Percentiles rank a stretch among this genome's conserved stretches.
Evolutionary conservation across 768 basidiomycete genomes (phyloP).

Genomic region (Suillus weaverae): DNA sequence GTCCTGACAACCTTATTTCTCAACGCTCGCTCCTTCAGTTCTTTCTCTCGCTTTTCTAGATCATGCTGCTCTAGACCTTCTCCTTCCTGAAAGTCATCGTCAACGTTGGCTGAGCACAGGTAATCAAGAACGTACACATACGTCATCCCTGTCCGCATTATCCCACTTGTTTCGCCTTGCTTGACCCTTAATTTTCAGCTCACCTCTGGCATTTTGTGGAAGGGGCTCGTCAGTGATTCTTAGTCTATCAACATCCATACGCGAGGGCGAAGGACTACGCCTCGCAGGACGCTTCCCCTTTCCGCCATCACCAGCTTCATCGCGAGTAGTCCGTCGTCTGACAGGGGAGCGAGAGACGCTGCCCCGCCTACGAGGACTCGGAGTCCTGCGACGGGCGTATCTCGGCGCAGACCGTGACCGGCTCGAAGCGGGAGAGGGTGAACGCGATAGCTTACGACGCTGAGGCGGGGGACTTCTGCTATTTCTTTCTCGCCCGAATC

Average conservation of each 20-base stretch:
- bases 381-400: constrained; percentile 47
- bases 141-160: constrained; percentile 21
- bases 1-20: constrained; percentile 82
- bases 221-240: constrained; percentile 31
- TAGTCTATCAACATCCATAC: constrained; percentile 24
- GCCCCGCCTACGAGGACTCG: constrained; percentile 37
- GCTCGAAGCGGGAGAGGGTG: constrained; percentile 36
- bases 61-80: constrained; percentile 35
- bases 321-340: constrained; percentile 31
- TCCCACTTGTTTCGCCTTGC: constrained; percentile 61
- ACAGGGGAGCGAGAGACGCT: constrained; percentile 37
- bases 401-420: constrained; percentile 43
- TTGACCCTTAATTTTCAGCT: constrained; percentile 78
- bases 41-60: constrained; percentile 70
- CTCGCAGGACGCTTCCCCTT: constrained; percentile 22
- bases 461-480: constrained; percentile 57
- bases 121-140: neutral
- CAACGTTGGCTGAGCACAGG: neutral
- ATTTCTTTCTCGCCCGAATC: constrained; percentile 36
- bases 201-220: constrained; percentile 38
- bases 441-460: constrained; percentile 31
- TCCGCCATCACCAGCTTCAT: constrained; percentile 14
- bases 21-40: constrained; percentile 78
- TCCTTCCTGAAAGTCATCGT: constrained; percentile 14
- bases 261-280: constrained; percentile 26